Evolutionary conservation across 1,139 yeast genomes (phyloP), one percentile per base, ranked within the genome.

Genomic region (Saccharomyces pastorianus): DNA sequence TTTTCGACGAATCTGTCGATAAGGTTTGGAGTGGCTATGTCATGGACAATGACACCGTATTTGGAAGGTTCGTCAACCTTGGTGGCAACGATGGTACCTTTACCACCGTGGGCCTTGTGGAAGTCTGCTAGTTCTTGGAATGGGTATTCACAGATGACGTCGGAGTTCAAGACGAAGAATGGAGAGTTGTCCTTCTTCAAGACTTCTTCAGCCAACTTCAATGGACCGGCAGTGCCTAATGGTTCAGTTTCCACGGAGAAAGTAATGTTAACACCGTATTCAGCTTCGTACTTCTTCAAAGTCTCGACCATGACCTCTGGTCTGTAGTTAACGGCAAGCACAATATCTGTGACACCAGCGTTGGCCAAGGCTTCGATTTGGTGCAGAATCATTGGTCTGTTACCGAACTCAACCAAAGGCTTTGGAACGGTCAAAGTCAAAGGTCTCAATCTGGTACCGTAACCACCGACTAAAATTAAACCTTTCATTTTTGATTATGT

Each of bases 401-500:
- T 93, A 73, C 90, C 99, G 69, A 93, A 93, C 77, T 95, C 99
- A 61, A 95, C 99, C 75, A 95, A 81, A 53, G 99, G 99, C 79
- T 95, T 95, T 74, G 99, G 99, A 63, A 88, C 82, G 56, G 99
- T 91, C 69, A 95, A 81, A 59, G 99, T 95, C 69, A 93, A 81
- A 60, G 99, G 99, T 83, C 99, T 91, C 79, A 93, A 87, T 79
- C 99, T 95, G 71, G 99, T 93, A 81, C 99, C 99, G 80, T 90
- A 93, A 74, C 99, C 99, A 72, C 99, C 99, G 68, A 93, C 99
- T 73, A 93, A 87, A 81, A 93, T 93, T 75, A 93, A 84, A 72
- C 97, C 99, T 81, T 93, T 93, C 99, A 93, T 93, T 53, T 38
- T 27, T 20, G n/a, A 34, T 48, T 47, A 34, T 51, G 7, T 52